Percentiles rank a stretch among this genome's conserved stretches.
phyloP scores from a whole-genome alignment of 2,329 filamentous ascomycete genomes.

The Botrytis byssoidea region DNA sequence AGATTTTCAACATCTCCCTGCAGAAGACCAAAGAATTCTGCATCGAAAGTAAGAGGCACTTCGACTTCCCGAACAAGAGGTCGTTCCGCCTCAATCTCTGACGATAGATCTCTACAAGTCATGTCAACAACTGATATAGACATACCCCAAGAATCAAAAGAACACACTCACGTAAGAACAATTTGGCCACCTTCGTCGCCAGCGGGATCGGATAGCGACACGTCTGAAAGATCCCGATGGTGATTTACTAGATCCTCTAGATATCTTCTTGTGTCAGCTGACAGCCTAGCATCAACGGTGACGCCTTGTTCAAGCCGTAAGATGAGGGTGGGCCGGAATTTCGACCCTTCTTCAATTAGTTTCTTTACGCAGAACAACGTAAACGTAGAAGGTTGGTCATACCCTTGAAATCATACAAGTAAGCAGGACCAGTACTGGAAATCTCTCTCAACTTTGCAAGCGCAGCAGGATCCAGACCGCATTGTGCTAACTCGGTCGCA shows the following conservation, averaged over 20 bases:
- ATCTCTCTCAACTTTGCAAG: slow-evolving; percentile 25
- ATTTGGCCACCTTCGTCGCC: neutral
- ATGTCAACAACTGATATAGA: neutral
- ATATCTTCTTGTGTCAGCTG: slow-evolving; percentile 54
- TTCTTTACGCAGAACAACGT: neutral
- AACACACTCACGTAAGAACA: neutral
- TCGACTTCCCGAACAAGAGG: slow-evolving; percentile 53
- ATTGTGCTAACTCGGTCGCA: slow-evolving; percentile 18
- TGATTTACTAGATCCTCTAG: slow-evolving; percentile 53
- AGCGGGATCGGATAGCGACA: neutral
- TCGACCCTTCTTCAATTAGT: slow-evolving; percentile 38
- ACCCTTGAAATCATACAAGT: slow-evolving; percentile 58
- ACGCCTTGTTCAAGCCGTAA: slow-evolving; percentile 65
- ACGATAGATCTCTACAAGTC: neutral
- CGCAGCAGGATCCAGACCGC: slow-evolving; percentile 12
- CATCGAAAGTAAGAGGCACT: slow-evolving; percentile 73
- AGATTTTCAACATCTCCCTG: slow-evolving; percentile 64
- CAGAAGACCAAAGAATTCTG: slow-evolving; percentile 76
- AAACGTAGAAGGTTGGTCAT: slow-evolving; percentile 30
- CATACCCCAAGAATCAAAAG: neutral
- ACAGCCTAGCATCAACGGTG: slow-evolving; percentile 66
- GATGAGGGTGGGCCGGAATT: slow-evolving; percentile 65
- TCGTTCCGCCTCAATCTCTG: slow-evolving; percentile 8
- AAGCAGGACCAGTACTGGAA: slow-evolving; percentile 23
- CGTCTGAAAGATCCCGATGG: neutral